Evolutionary conservation across 768 basidiomycete genomes (phyloP).

Genomic region (Rhodosporidiobolus sp.): DNA sequence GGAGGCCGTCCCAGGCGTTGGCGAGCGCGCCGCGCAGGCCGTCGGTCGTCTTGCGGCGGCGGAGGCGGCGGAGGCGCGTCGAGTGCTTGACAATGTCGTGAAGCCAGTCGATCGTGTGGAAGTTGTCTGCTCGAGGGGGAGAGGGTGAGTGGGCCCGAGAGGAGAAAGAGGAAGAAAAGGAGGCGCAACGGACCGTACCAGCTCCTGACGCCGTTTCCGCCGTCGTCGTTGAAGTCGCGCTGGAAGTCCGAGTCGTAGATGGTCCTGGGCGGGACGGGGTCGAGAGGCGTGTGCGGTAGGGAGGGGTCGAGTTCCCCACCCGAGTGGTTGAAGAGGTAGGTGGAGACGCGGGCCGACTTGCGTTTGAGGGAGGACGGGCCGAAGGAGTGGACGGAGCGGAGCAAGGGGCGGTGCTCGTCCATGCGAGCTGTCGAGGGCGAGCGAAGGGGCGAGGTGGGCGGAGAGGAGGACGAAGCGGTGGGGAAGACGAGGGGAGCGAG

Average conservation of each 20-base stretch:
- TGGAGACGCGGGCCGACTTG: slow-evolving; percentile 6
- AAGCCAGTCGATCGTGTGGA: slow-evolving; percentile 90
- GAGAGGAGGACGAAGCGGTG: not conserved
- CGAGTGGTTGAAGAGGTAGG: slow-evolving; percentile 13
- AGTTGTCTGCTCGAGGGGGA: slow-evolving; percentile 48
- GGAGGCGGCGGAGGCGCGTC: slow-evolving; percentile 30
- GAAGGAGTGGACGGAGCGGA: slow-evolving; percentile 2
- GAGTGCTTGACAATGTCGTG: slow-evolving; percentile 66
- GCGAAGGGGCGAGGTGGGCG: not conserved
- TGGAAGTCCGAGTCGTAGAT: slow-evolving; percentile 34
- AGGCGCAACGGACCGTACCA: slow-evolving; percentile 45
- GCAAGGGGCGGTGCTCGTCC: slow-evolving; percentile 3
- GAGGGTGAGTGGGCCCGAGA: slow-evolving; percentile 45
- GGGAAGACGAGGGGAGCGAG: slow-evolving; percentile 1
- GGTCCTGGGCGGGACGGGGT: not conserved
- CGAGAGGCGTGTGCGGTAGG: not conserved
- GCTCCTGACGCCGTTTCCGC: slow-evolving; percentile 44
- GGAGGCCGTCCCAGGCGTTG: slow-evolving; percentile 36
- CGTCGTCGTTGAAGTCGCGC: slow-evolving; percentile 32
- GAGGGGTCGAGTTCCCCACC: not conserved
- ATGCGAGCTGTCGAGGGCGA: not conserved
- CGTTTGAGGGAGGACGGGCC: slow-evolving; percentile 7
- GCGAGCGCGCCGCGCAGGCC: slow-evolving; percentile 33
- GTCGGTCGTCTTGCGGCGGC: slow-evolving; percentile 15
- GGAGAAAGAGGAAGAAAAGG: slow-evolving; percentile 7